A percentile compares a stretch with the other conserved stretches of the same genome.
phyloP scores from a whole-genome alignment of 257 asterid genomes.

The Nicotiana tomentosiformis region DNA sequence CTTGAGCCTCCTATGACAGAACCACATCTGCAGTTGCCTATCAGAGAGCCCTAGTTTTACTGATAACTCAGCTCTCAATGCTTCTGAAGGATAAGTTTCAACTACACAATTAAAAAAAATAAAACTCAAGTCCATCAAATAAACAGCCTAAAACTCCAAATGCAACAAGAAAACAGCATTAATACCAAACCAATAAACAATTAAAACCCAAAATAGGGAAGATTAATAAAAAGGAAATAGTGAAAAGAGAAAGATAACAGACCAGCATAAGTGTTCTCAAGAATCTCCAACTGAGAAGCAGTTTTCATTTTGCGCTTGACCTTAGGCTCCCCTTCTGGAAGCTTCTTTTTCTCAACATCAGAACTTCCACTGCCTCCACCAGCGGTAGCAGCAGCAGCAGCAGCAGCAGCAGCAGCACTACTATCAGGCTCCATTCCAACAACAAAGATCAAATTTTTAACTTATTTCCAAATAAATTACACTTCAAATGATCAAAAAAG shows the following conservation, averaged over 20 bases:
- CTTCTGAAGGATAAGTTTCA: constrained; percentile 81
- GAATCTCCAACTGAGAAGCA: constrained; percentile 75
- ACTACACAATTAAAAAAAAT: constrained; percentile 29
- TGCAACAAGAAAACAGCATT: background rate
- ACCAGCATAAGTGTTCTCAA: constrained; percentile 79
- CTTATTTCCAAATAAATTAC: constrained; percentile 10
- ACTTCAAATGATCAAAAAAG: constrained; percentile 20
- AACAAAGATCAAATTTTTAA: constrained; percentile 11
- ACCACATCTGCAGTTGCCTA: constrained; percentile 97
- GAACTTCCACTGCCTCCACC: constrained; percentile 19
- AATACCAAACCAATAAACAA: background rate
- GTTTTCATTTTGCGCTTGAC: constrained; percentile 88
- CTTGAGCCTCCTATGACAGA: constrained; percentile 88
- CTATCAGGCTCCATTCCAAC: constrained; percentile 53
- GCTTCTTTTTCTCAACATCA: constrained; percentile 41
- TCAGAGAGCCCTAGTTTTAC: constrained; percentile 72
- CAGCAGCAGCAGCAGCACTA: constrained; percentile 18
- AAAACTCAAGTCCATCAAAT: background rate
- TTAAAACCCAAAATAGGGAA: background rate
- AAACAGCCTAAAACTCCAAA: background rate
- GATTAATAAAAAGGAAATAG: background rate
- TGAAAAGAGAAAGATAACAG: constrained; percentile 17
- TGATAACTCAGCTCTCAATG: constrained; percentile 69
- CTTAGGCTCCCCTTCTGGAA: constrained; percentile 49
- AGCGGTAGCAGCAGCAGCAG: constrained; percentile 1